These are phyloP conservation scores for Daldinia sp. DNA, from an alignment of 2,329 filamentous ascomycete genomes.

Conservation along the genomic window DNA sequence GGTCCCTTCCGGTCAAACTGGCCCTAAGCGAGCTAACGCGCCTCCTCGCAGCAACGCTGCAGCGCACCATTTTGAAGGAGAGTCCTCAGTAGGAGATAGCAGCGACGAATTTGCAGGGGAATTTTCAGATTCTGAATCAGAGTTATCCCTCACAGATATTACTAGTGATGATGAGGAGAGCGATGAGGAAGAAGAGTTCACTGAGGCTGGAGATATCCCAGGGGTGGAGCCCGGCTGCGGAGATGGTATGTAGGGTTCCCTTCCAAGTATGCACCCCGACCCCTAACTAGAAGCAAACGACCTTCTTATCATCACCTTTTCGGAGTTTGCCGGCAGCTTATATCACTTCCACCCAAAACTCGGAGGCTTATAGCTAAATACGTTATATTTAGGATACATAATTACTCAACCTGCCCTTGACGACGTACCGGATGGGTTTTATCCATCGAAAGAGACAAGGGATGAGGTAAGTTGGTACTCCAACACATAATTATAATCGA, in stretches of 20 bases:
- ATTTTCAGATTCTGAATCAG: slow-evolving; percentile 70
- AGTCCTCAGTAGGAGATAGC: slow-evolving; percentile 58
- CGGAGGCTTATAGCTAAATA: slow-evolving; percentile 19
- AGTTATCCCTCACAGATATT: slow-evolving; percentile 53
- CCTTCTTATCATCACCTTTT: background rate
- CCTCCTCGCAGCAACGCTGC: slow-evolving; percentile 46
- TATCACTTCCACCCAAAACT: background rate
- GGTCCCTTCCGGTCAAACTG: slow-evolving; percentile 15
- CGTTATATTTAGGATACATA: slow-evolving; percentile 66
- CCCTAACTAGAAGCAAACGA: slow-evolving; percentile 12
- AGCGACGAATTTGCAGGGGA: slow-evolving; percentile 70
- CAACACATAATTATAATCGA: background rate
- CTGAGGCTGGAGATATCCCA: slow-evolving; percentile 79
- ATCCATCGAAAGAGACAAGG: slow-evolving; percentile 75
- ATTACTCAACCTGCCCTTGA: slow-evolving; percentile 94
- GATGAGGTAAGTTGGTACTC: slow-evolving; percentile 63
- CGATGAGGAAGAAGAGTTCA: slow-evolving; percentile 67
- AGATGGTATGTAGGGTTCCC: slow-evolving; percentile 59
- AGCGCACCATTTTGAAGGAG: slow-evolving; percentile 48
- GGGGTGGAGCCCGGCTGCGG: slow-evolving; percentile 81
- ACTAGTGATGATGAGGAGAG: slow-evolving; percentile 65
- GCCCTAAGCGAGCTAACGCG: slow-evolving; percentile 36
- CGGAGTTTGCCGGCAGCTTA: background rate
- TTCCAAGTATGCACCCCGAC: slow-evolving; percentile 19
- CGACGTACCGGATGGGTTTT: slow-evolving; percentile 85